Percentiles rank a stretch among this genome's conserved stretches.
Evolutionary conservation across 2,329 filamentous ascomycete species (phyloP).

Genomic region (Cladophialophora chaetospira): DNA sequence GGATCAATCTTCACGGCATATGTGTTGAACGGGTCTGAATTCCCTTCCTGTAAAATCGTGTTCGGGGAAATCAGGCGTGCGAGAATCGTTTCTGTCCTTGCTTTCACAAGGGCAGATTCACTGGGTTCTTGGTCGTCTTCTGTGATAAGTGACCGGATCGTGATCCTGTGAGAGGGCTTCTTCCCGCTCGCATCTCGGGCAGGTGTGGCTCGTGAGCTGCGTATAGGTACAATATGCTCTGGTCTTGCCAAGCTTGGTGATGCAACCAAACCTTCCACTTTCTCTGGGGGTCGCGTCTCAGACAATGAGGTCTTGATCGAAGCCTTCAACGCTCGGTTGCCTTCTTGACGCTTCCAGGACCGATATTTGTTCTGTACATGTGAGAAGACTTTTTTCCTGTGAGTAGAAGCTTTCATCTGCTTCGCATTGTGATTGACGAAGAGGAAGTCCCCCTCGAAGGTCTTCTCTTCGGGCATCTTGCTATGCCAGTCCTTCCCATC

Average conservation of each 20-base stretch:
- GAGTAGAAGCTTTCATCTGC: slow-evolving; percentile 1
- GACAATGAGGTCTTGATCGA: neutral
- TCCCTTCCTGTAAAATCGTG: slow-evolving; percentile 3
- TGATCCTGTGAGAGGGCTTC: neutral
- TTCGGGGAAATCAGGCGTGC: neutral
- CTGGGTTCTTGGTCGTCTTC: neutral
- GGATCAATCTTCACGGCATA: slow-evolving; percentile 4
- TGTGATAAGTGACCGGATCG: slow-evolving; percentile 4
- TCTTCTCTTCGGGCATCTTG: neutral
- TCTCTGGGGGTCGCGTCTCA: neutral
- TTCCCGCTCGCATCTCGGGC: neutral
- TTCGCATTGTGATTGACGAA: slow-evolving; percentile 2
- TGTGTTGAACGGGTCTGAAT: slow-evolving; percentile 7
- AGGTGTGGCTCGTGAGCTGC: neutral
- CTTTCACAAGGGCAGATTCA: neutral
- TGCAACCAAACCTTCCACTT: neutral
- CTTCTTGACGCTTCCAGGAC: slow-evolving; percentile 3
- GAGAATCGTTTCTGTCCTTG: neutral
- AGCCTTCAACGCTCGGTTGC: neutral
- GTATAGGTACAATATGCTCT: neutral
- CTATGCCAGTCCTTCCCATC: neutral
- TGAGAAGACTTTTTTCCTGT: neutral
- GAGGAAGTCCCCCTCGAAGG: slow-evolving; percentile 3
- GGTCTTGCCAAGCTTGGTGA: neutral
- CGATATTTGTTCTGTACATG: slow-evolving; percentile 6